These are phyloP conservation scores for Maudiozyma bulderi DNA, from an alignment of 805 yeast genomes.

Conservation along the genomic window DNA sequence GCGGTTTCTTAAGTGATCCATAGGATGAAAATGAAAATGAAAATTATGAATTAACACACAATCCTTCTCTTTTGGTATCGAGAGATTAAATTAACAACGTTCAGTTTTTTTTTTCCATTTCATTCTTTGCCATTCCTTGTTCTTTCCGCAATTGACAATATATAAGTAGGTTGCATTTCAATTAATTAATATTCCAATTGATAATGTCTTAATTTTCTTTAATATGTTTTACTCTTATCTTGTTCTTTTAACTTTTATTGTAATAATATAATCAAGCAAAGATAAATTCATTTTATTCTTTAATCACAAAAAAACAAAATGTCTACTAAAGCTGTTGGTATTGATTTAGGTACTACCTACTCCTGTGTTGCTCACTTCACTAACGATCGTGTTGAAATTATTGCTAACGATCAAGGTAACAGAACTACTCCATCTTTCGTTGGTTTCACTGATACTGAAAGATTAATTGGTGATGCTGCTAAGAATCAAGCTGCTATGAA, in stretches of 20 bases:
- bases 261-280: neutral
- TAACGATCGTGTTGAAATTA: slow-evolving; percentile 84
- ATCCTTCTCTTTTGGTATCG: no score
- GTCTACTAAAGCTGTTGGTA: slow-evolving; percentile 44
- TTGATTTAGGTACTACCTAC: slow-evolving; percentile 95
- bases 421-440: slow-evolving; percentile 96
- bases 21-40: neutral
- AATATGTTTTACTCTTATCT: no score
- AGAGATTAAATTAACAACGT: no score
- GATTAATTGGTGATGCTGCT: slow-evolving; percentile 42
- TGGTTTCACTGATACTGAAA: slow-evolving; percentile 88
- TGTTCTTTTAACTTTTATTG: neutral
- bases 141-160: no score
- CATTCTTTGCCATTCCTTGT: no score
- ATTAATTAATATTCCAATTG: no score
- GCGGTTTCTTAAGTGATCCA: neutral
- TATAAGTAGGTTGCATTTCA: no score
- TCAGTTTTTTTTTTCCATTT: no score
- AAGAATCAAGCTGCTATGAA: slow-evolving; percentile 98
- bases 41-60: no score
- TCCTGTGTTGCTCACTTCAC: slow-evolving; percentile 90
- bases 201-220: neutral
- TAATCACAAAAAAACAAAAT: slow-evolving; percentile 12
- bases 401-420: slow-evolving; percentile 97
- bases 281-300: neutral